Conservation (phyloP, 2,329 filamentous ascomycete species). For the Thelonectria olida region DNA sequence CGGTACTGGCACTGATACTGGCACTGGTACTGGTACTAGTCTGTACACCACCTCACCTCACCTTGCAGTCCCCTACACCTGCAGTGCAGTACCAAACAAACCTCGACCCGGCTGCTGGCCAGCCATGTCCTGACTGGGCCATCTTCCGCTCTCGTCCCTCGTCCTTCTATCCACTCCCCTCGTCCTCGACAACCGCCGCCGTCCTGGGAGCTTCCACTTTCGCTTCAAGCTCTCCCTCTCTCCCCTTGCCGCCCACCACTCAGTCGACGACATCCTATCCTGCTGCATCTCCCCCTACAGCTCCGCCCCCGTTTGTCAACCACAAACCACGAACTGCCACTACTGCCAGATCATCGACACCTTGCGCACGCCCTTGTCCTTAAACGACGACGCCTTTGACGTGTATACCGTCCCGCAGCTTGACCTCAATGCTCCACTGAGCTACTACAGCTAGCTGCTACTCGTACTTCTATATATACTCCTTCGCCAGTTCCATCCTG, state of each 20-base stretch:
- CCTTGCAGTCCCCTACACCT: background rate
- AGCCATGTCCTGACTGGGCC: conserved; percentile 30
- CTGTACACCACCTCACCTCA: background rate
- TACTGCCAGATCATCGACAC: conserved; percentile 32
- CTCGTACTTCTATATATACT: conserved; percentile 29
- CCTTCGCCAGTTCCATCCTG: conserved; percentile 21
- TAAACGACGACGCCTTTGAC: conserved; percentile 27
- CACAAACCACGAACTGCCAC: conserved; percentile 26
- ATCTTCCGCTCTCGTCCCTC: conserved; percentile 23
- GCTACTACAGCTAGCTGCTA: conserved; percentile 29
- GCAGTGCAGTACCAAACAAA: background rate
- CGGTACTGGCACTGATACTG: background rate
- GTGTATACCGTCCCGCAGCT: conserved; percentile 30
- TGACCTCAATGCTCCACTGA: conserved; percentile 38
- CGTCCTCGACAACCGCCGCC: background rate
- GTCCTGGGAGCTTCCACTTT: conserved; percentile 1
- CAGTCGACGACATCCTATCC: conserved; percentile 18
- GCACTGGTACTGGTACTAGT: no score
- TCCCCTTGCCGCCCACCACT: conserved; percentile 13
- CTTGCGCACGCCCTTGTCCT: conserved; percentile 25
- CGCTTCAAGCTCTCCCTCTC: background rate
- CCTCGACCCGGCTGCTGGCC: conserved; percentile 23
- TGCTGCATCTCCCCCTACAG: conserved; percentile 11
- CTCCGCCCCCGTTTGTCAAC: conserved; percentile 13
- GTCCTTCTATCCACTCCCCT: background rate